Evolutionary conservation across 1,284 basidiomycete species (phyloP).

Genomic region (Rhodotorula sp.): DNA sequence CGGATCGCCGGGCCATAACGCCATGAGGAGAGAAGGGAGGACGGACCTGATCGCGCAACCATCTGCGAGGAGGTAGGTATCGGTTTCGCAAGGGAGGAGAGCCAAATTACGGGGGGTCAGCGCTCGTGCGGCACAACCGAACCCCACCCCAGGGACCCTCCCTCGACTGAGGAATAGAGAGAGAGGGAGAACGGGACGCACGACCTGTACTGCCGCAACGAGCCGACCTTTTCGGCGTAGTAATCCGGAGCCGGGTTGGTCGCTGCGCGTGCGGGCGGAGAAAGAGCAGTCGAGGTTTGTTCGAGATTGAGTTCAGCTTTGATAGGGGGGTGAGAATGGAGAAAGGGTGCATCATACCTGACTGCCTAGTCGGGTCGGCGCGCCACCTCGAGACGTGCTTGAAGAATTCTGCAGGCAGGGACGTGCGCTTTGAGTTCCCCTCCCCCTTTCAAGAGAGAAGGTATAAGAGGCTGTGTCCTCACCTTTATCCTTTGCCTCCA

Average conservation of each 20-base stretch:
- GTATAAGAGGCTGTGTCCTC: background rate
- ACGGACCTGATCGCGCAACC: conserved; percentile 1
- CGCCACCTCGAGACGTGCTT: conserved; percentile 42
- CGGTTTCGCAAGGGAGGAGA: no score
- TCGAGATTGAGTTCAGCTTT: background rate
- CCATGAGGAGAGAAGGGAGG: background rate
- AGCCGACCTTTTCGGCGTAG: conserved; percentile 43
- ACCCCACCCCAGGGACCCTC: background rate
- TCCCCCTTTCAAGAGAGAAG: background rate
- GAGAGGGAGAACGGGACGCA: background rate
- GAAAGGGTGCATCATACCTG: conserved; percentile 9
- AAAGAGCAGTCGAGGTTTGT: no score
- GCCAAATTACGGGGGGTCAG: background rate
- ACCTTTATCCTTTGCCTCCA: conserved; percentile 45
- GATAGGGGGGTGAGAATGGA: background rate
- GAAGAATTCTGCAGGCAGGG: conserved; percentile 34
- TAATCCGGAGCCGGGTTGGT: conserved; percentile 38
- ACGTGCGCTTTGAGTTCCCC: background rate
- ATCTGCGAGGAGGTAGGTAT: background rate
- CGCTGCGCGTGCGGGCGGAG: background rate
- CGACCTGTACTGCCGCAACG: conserved; percentile 38
- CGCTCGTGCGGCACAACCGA: background rate
- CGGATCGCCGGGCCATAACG: no score
- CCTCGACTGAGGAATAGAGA: no score
- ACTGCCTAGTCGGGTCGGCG: conserved; percentile 43